Evolutionary conservation across 257 asterid species (phyloP).

Genomic region (Oldenlandia corymbosa): DNA sequence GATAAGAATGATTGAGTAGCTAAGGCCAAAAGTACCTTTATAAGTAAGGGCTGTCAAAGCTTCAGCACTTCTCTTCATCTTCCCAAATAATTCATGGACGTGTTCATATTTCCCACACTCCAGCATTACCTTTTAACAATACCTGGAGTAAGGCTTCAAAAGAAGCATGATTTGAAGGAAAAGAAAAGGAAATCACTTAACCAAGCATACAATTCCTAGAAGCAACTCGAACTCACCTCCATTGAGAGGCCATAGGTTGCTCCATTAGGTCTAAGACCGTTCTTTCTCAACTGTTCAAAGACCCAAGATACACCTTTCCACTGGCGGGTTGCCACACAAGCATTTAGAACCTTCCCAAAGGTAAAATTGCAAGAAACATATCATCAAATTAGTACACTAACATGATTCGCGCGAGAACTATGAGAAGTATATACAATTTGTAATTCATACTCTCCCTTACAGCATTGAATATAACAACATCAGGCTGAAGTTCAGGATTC

Average conservation of each 20-base stretch:
- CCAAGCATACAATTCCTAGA: background rate
- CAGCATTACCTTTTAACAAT: constrained; percentile 76
- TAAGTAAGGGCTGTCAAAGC: constrained; percentile 73
- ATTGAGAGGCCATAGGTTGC: constrained; percentile 94
- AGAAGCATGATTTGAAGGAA: constrained; percentile 20
- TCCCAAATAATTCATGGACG: constrained; percentile 62
- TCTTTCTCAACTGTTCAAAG: constrained; percentile 78
- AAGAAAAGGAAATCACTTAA: constrained; percentile 2
- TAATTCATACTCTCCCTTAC: constrained; percentile 40
- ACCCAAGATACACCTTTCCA: constrained; percentile 99
- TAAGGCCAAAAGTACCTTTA: constrained; percentile 50
- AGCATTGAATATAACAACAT: constrained; percentile 76
- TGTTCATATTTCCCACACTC: constrained; percentile 67
- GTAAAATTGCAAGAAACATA: constrained; percentile 12
- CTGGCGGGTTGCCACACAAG: constrained; percentile 75
- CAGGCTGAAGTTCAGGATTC: constrained; percentile 89
- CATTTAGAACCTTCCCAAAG: constrained; percentile 69
- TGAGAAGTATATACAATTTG: background rate
- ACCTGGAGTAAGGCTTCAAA: constrained; percentile 25
- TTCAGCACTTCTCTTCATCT: constrained; percentile 82
- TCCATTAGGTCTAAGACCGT: constrained; percentile 74
- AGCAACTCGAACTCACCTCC: constrained; percentile 59
- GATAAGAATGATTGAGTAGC: constrained; percentile 12
- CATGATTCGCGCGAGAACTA: constrained; percentile 12
- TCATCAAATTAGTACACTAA: constrained; percentile 11